Conservation (phyloP, 208 protist genomes). For the Crithidia sp. region DNA sequence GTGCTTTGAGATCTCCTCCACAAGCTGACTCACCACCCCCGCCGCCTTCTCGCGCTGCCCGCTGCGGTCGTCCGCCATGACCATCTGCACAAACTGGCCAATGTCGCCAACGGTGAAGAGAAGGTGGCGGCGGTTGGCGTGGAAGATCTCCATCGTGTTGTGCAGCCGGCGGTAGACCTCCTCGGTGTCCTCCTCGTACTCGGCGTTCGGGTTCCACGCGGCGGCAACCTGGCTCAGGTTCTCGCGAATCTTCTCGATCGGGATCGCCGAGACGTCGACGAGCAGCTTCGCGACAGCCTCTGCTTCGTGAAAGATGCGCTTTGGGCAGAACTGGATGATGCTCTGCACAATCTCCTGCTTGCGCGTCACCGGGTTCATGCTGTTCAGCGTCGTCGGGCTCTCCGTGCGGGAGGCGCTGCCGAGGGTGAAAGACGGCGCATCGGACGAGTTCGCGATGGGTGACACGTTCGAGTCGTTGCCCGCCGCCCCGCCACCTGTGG, state of each 20-base stretch:
- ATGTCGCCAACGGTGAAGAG: conserved; percentile 91
- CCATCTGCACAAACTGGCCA: conserved; percentile 85
- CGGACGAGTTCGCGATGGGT: conserved; percentile 3
- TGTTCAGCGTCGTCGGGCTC: conserved; percentile 12
- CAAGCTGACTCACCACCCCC: conserved; percentile 89
- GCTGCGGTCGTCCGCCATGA: conserved; percentile 74
- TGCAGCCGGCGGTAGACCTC: conserved; percentile 78
- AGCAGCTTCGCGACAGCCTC: conserved; percentile 85
- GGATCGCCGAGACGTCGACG: conserved; percentile 85
- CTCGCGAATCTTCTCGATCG: conserved; percentile 91
- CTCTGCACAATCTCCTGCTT: conserved; percentile 73
- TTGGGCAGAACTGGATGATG: conserved; percentile 84
- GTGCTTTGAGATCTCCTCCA: conserved; percentile 97
- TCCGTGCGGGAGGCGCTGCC: background rate
- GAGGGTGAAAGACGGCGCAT: conserved; percentile 3
- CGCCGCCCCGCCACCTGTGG: background rate
- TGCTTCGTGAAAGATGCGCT: conserved; percentile 85
- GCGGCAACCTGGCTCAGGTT: conserved; percentile 84
- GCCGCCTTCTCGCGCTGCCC: conserved; percentile 87
- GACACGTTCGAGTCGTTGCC: conserved; percentile 10
- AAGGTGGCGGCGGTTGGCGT: conserved; percentile 75
- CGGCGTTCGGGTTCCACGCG: conserved; percentile 91
- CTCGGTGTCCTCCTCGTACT: conserved; percentile 90
- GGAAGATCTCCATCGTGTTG: conserved; percentile 81
- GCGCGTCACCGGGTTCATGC: conserved; percentile 31